Percentiles rank a stretch among this genome's conserved stretches.
Evolutionary conservation across 805 yeast genomes (phyloP).

Genomic region (Candida easanensis): DNA sequence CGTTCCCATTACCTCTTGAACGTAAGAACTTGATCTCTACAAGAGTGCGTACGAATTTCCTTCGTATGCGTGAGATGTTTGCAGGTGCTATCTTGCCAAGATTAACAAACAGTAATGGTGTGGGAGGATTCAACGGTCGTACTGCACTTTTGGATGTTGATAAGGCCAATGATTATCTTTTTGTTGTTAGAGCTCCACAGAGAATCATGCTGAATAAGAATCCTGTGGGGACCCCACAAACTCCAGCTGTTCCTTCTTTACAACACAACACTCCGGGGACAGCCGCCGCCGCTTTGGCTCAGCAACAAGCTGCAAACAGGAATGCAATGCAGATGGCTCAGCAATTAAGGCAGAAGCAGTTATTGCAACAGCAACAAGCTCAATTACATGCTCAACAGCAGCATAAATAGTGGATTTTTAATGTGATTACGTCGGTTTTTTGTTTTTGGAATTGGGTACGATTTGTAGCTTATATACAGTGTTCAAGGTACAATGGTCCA

Average conservation of each 20-base stretch:
- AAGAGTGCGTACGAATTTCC: constrained; percentile 64
- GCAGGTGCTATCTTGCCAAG: constrained; percentile 78
- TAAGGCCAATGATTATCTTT: constrained; percentile 61
- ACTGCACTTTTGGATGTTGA: constrained; percentile 75
- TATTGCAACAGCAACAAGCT: constrained; percentile 12
- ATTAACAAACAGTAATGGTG: constrained; percentile 51
- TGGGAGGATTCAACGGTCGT: constrained; percentile 79
- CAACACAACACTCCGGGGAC: constrained; percentile 10
- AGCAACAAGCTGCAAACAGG: constrained; percentile 15
- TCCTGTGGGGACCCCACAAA: constrained; percentile 1
- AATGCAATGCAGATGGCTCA: constrained; percentile 16
- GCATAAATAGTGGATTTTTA: too few relatives aligned
- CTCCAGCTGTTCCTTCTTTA: constrained; percentile 3
- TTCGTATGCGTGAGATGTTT: constrained; percentile 91
- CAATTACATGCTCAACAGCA: not conserved
- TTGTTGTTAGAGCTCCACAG: constrained; percentile 50
- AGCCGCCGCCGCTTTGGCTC: constrained; percentile 10
- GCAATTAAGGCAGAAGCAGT: constrained; percentile 21
- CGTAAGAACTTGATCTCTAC: constrained; percentile 68
- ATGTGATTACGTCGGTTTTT: not conserved
- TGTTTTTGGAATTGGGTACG: not conserved
- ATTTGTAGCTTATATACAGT: too few relatives aligned
- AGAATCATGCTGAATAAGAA: constrained; percentile 24
- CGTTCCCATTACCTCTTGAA: constrained; percentile 83
- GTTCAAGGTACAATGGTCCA: too few relatives aligned